These are phyloP conservation scores for Phoma sp. DNA, from an alignment of 2,329 filamentous ascomycete species.

Conservation along the genomic window DNA sequence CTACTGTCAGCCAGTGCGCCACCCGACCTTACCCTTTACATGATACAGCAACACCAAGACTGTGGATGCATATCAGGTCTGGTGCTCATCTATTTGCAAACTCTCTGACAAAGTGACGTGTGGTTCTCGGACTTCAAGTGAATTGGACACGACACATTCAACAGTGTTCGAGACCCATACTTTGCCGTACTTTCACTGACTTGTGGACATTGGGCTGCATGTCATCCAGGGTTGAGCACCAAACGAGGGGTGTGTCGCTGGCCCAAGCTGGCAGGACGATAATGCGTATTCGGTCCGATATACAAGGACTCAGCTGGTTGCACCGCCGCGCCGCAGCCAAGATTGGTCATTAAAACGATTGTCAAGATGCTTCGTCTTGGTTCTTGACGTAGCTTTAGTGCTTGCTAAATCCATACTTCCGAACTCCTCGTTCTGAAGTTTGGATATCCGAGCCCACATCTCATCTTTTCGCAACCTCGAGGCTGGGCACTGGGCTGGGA, in stretches of 20 bases:
- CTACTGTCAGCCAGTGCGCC: constrained; percentile 20
- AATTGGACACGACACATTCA: constrained; percentile 22
- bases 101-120: constrained; percentile 22
- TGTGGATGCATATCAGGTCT: constrained; percentile 18
- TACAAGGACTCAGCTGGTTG: constrained; percentile 29
- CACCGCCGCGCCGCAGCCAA: constrained; percentile 34
- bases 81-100: constrained; percentile 23
- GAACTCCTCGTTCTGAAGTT: background rate
- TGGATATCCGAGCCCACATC: constrained; percentile 9
- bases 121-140: constrained; percentile 18
- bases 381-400: constrained; percentile 31
- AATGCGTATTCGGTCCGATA: constrained; percentile 45
- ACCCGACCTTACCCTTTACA: constrained; percentile 14
- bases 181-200: constrained; percentile 27
- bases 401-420: constrained; percentile 17
- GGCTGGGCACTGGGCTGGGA: constrained; percentile 22
- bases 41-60: constrained; percentile 20
- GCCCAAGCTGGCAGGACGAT: constrained; percentile 36
- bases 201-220: constrained; percentile 29
- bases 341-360: constrained; percentile 23
- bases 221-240: constrained; percentile 22
- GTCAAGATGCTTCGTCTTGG: constrained; percentile 18
- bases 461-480: constrained; percentile 3
- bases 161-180: constrained; percentile 36
- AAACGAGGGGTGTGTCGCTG: constrained; percentile 31